Conservation (phyloP, 306 rosid genomes). For the Gynostemma pentaphyllum region DNA sequence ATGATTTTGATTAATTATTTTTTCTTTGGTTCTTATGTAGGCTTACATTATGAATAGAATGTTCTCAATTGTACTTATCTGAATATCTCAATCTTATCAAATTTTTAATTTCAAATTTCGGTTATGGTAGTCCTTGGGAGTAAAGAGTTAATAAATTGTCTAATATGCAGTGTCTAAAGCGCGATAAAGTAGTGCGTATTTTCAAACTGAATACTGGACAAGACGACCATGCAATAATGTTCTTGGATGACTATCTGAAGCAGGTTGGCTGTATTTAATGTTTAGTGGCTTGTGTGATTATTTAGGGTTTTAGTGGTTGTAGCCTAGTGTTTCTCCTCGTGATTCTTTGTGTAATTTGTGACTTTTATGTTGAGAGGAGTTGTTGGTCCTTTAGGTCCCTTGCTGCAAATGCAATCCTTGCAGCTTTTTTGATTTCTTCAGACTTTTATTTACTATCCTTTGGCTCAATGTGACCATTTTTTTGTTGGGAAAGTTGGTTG, state of each 20-base stretch:
- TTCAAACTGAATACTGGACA: slow-evolving; percentile 88
- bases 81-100: background rate
- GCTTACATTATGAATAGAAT: background rate
- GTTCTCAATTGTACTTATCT: background rate
- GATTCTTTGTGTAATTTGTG: background rate
- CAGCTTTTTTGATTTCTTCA: background rate
- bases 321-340: background rate
- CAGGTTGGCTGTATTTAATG: slow-evolving; percentile 41
- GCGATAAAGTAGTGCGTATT: slow-evolving; percentile 70
- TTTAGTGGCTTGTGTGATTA: background rate
- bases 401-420: background rate
- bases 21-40: background rate
- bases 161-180: slow-evolving; percentile 52
- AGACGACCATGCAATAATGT: slow-evolving; percentile 83
- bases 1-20: background rate
- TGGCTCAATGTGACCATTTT: background rate
- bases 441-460: background rate
- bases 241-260: slow-evolving; percentile 65
- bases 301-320: background rate
- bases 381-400: background rate
- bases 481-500: slow-evolving; percentile 2
- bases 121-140: background rate
- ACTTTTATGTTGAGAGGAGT: background rate
- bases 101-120: background rate
- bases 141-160: slow-evolving; percentile 7